Conservation (phyloP, 2,329 filamentous ascomycete genomes). For the Cercospora sp. region DNA sequence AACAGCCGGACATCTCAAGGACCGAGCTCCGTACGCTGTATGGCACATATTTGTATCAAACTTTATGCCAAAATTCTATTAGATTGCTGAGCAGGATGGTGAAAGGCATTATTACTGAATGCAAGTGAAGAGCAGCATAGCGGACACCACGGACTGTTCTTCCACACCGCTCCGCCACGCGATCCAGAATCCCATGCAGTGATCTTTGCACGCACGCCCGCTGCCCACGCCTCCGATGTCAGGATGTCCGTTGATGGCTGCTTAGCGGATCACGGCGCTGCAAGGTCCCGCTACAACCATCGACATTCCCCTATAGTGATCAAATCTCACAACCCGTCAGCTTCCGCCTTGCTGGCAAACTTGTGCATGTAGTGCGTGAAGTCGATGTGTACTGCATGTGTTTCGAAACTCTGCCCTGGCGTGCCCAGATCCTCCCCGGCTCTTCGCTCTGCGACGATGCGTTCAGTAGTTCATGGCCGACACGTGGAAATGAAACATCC, state of each 20-base stretch:
- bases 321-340: background rate
- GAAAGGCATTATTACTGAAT: background rate
- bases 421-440: background rate
- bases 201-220: background rate
- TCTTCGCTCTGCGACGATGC: background rate
- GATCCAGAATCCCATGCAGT: background rate
- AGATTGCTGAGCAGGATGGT: background rate
- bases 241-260: conserved; percentile 1
- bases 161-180: background rate
- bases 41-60: background rate
- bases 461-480: background rate
- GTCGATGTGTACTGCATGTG: background rate
- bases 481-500: background rate
- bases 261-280: background rate
- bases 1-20: background rate
- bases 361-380: background rate
- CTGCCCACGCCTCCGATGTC: background rate
- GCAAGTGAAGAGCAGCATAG: background rate
- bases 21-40: conserved; percentile 1
- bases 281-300: background rate
- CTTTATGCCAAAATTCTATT: background rate
- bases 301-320: background rate
- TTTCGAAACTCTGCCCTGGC: background rate
- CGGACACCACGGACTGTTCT: background rate
- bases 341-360: background rate